These are phyloP conservation scores for Dipteronia dyeriana DNA, from an alignment of 345 rosid species.

Conservation along the genomic window DNA sequence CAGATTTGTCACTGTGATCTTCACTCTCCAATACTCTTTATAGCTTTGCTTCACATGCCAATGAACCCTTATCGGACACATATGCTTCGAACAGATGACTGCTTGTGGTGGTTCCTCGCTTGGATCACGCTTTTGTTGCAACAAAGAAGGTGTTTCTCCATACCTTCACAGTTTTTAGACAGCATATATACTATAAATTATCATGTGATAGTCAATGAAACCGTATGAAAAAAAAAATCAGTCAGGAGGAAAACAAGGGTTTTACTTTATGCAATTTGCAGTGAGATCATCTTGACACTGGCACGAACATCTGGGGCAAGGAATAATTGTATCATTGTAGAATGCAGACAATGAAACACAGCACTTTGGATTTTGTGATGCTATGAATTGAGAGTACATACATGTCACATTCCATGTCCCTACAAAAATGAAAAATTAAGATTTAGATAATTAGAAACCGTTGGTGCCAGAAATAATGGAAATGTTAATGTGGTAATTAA, in stretches of 20 bases:
- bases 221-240: too few species aligned
- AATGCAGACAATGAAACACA: conserved; percentile 88
- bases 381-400: conserved; percentile 58
- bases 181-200: too few species aligned
- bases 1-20: conserved; percentile 61
- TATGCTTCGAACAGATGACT: conserved; percentile 64
- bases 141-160: conserved; percentile 39
- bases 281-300: conserved; percentile 49
- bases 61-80: conserved; percentile 78
- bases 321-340: conserved; percentile 57
- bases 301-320: conserved; percentile 80
- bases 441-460: too few species aligned
- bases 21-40: conserved; percentile 74
- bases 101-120: conserved; percentile 36
- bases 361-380: conserved; percentile 67
- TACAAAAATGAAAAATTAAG: conserved; percentile 21
- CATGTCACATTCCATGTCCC: conserved; percentile 82
- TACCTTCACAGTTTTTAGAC: conserved; percentile 14
- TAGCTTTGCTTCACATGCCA: conserved; percentile 94
- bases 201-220: too few species aligned
- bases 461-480: too few species aligned
- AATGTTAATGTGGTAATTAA: too few species aligned
- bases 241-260: background rate
- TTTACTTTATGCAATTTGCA: conserved; percentile 56
- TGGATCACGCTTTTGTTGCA: conserved; percentile 47